Conservation (phyloP, 129 eudicot genomes). For the Ambrosia trifida region DNA sequence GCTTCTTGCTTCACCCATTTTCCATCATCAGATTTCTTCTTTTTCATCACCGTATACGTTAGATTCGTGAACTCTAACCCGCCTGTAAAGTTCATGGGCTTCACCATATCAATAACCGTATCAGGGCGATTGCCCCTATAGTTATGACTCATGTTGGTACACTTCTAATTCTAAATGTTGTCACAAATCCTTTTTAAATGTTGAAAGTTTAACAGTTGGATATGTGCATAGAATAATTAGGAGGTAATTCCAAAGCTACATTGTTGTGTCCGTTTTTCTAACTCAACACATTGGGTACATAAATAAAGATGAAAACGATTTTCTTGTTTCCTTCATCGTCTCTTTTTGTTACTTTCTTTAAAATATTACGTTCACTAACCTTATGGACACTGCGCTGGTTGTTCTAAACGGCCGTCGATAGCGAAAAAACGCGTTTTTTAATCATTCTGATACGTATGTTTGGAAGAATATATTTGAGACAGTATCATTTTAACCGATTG, state of each 20-base stretch:
- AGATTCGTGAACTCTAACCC: constrained; percentile 62
- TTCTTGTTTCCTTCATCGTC: constrained; percentile 58
- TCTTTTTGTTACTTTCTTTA: constrained; percentile 23
- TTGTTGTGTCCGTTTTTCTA: constrained; percentile 19
- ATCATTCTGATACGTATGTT: background rate
- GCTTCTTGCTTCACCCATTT: constrained; percentile 62
- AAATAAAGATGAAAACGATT: constrained; percentile 24
- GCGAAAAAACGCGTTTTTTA: background rate
- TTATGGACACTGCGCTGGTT: background rate
- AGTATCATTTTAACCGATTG: constrained; percentile 25
- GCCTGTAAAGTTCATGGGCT: constrained; percentile 55
- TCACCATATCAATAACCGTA: constrained; percentile 50
- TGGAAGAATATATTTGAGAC: constrained; percentile 16
- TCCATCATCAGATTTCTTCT: constrained; percentile 47
- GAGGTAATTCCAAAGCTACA: constrained; percentile 51
- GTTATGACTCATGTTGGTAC: constrained; percentile 35
- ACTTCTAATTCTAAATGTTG: constrained; percentile 1
- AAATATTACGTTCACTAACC: constrained; percentile 7
- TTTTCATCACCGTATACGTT: constrained; percentile 65
- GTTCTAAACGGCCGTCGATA: constrained; percentile 1
- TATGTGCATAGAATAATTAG: constrained; percentile 26
- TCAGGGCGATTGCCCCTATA: constrained; percentile 39
- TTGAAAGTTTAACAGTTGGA: constrained; percentile 33
- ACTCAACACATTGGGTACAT: constrained; percentile 29
- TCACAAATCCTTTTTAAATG: background rate